Percentiles rank a stretch among this genome's conserved stretches.
phyloP scores from a whole-genome alignment of 2,329 filamentous ascomycete species.

The Ophiocordyceps sinensis region DNA sequence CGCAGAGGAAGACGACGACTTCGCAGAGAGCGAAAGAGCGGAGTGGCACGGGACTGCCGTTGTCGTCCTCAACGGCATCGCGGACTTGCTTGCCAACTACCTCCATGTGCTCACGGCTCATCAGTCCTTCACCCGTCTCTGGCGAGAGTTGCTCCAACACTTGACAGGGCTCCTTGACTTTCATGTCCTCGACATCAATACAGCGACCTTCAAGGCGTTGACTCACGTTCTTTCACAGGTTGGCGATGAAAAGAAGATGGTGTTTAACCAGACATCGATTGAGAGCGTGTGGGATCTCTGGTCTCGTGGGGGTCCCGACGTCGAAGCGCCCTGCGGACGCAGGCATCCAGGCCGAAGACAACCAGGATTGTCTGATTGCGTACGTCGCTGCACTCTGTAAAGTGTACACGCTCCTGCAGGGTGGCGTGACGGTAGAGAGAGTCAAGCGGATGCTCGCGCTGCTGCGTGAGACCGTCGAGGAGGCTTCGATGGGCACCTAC shows the following conservation, averaged over 20 bases:
- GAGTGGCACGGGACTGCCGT: slow-evolving; percentile 66
- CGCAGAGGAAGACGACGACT: slow-evolving; percentile 19
- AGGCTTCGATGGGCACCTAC: slow-evolving; percentile 53
- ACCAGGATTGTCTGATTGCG: slow-evolving; percentile 73
- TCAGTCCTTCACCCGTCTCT: slow-evolving; percentile 54
- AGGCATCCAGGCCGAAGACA: slow-evolving; percentile 35
- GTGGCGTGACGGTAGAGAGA: slow-evolving; percentile 44
- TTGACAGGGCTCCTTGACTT: slow-evolving; percentile 51
- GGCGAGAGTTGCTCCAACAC: slow-evolving; percentile 58
- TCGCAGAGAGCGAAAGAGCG: slow-evolving; percentile 23
- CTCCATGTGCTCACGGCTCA: slow-evolving; percentile 56
- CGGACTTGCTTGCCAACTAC: slow-evolving; percentile 60
- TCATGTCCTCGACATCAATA: slow-evolving; percentile 53
- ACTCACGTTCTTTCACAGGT: slow-evolving; percentile 44
- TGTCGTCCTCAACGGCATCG: slow-evolving; percentile 58
- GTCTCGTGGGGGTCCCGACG: slow-evolving; percentile 49
- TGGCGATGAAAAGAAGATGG: slow-evolving; percentile 24
- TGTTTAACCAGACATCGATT: slow-evolving; percentile 37
- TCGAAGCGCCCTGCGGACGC: slow-evolving; percentile 14
- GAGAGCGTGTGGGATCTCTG: slow-evolving; percentile 55
- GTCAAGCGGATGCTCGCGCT: slow-evolving; percentile 57
- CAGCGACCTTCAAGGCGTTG: slow-evolving; percentile 54
- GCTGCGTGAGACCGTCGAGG: slow-evolving; percentile 54
- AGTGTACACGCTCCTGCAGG: slow-evolving; percentile 61
- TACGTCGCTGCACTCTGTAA: slow-evolving; percentile 66